Evolutionary conservation across 805 yeast species (phyloP).

Genomic region (Saccharomycopsis schoenii): DNA sequence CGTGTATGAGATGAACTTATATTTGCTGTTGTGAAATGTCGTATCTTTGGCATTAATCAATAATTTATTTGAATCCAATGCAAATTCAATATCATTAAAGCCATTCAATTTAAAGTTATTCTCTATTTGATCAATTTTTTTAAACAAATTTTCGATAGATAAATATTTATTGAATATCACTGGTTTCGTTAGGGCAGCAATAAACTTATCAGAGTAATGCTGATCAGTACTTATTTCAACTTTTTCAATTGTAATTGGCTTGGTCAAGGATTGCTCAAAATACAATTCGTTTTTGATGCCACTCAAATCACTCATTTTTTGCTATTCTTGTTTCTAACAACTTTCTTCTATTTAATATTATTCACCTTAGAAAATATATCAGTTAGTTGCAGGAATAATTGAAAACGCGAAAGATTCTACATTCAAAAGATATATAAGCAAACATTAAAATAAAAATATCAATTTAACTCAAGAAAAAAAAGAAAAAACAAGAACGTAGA

Average conservation of each 20-base stretch:
- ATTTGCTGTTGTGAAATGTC: not conserved
- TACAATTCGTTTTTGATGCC: not conserved
- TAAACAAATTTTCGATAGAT: not conserved
- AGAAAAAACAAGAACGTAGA: too few species aligned
- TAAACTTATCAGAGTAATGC: not conserved
- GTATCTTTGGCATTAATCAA: not conserved
- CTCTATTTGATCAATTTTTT: not conserved
- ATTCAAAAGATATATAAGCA: too few species aligned
- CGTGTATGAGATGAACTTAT: slow-evolving; percentile 4
- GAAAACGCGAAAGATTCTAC: too few species aligned
- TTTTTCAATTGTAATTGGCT: not conserved
- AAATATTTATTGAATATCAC: not conserved
- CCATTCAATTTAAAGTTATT: not conserved
- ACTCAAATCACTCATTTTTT: not conserved
- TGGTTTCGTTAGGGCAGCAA: not conserved
- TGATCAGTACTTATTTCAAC: not conserved
- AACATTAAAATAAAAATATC: too few species aligned
- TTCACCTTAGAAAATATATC: too few species aligned
- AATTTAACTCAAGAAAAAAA: too few species aligned
- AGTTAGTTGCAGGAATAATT: too few species aligned
- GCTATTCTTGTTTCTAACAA: not conserved
- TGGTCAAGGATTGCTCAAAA: not conserved
- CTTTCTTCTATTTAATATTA: not conserved
- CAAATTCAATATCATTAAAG: not conserved
- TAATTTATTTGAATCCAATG: not conserved